phyloP scores from a whole-genome alignment of 352 stramenopile species.

The Phytophthora quininea region DNA sequence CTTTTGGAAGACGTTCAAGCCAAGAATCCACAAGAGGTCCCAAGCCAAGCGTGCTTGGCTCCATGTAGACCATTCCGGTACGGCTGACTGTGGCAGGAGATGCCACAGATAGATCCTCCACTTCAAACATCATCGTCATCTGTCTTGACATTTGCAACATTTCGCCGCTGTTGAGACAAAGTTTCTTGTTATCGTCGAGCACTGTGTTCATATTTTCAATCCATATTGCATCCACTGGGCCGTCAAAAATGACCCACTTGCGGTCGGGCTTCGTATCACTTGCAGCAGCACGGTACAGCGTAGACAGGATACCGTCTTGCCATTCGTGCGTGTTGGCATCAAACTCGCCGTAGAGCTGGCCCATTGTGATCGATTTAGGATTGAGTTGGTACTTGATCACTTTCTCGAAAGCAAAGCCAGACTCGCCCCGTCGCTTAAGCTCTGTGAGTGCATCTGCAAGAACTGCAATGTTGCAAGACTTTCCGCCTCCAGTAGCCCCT shows the following conservation, averaged over 20 bases:
- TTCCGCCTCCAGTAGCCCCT: conserved; percentile 89
- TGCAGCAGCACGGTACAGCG: conserved; percentile 90
- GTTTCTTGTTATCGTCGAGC: conserved; percentile 96
- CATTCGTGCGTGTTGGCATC: conserved; percentile 96
- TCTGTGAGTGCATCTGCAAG: conserved; percentile 91
- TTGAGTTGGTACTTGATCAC: conserved; percentile 93
- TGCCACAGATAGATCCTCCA: conserved; percentile 94
- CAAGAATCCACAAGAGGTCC: conserved; percentile 91
- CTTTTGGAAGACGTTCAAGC: conserved; percentile 74
- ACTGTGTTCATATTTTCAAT: conserved; percentile 98
- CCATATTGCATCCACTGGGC: conserved; percentile 95
- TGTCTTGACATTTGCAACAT: conserved; percentile 95
- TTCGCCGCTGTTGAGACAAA: conserved; percentile 94
- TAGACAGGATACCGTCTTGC: conserved; percentile 95
- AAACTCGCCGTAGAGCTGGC: conserved; percentile 95
- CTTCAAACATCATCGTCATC: conserved; percentile 98
- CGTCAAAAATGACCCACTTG: conserved; percentile 96
- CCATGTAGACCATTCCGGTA: conserved; percentile 97
- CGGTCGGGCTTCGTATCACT: conserved; percentile 89
- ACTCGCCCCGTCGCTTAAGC: conserved; percentile 74
- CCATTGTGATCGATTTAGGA: conserved; percentile 95
- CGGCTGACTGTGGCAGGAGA: conserved; percentile 95
- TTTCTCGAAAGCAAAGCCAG: conserved; percentile 90
- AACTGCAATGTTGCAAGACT: conserved; percentile 91
- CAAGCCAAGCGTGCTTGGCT: conserved; percentile 91